Base-by-base conservation (phyloP, 2,329 filamentous ascomycete genomes). In the Diaporthe nobilis region DNA sequence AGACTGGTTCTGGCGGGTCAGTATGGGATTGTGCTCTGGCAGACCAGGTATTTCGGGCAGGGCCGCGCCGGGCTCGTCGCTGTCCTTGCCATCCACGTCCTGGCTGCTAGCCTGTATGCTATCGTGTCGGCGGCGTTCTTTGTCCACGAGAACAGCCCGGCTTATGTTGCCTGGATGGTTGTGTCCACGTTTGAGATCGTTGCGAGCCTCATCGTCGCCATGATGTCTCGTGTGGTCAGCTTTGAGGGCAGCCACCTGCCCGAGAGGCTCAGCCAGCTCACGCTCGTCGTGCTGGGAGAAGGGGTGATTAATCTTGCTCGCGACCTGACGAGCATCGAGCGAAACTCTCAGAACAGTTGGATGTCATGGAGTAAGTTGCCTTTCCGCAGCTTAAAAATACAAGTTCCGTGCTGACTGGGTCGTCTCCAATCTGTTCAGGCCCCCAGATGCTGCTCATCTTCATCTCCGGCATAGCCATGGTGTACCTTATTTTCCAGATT, bases 401-500 rank as follows among this genome's bases (percentile, higher is more conserved):
- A 15, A n/a, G 1, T 31, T 7, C 17, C n/a, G 20, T 70, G 34
- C 65, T 70, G n/a, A 70, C 47, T 15, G 17, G n/a, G 22, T 17
- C n/a, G 34, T 53, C 1, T 42, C 12, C 49, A 6, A 70, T 13
- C 49, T 55, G 15, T 47, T 2, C 57, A 71, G 65, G 67, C n/a
- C 49, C 60, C 44, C 72, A 70, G 31, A 77, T 77, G 39, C 73
- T 77, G 34, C 72, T 75, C 51, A 71, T 79, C 17, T 72, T 76
- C 20, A 65, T 58, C 1, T 73, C 76, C 12, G 77, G 84, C 1
- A 79, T 83, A 0, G 82, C 84, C 7, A 84, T 85, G n/a, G 83
- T 87, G 37, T 88, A 88, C 79, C 83, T 86, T 60, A 81, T 88
- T 70, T 88, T 87, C 79, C 83, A 88, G 72, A 79, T 87, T 49